Conservation (phyloP, 2,329 filamentous ascomycete species). For the Calonectria pseudoturangicola region DNA sequence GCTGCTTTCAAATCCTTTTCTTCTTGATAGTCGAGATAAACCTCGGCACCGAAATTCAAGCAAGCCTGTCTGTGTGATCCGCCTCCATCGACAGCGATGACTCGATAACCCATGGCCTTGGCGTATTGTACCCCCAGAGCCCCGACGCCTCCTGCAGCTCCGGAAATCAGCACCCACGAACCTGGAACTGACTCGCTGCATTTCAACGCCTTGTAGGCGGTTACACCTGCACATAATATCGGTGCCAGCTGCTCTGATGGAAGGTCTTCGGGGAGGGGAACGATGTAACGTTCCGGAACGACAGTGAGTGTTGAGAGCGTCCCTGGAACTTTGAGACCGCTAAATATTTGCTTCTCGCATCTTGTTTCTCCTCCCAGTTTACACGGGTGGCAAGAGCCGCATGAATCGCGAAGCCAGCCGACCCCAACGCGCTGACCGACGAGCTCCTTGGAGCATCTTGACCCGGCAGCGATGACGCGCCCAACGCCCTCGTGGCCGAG, state of each 20-base stretch:
- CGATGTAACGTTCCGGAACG: conserved; percentile 32
- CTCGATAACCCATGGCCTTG: conserved; percentile 38
- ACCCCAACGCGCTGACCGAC: conserved; percentile 62
- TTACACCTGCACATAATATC: conserved; percentile 34
- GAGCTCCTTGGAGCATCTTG: conserved; percentile 53
- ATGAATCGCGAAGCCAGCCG: conserved; percentile 55
- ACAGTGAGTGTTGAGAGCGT: conserved; percentile 29
- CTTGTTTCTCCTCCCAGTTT: conserved; percentile 32
- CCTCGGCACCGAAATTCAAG: conserved; percentile 22
- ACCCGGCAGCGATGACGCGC: conserved; percentile 60
- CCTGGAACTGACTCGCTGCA: conserved; percentile 26
- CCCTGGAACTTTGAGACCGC: conserved; percentile 7
- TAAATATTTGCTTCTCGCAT: conserved; percentile 21
- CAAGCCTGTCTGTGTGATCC: background rate
- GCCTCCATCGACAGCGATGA: conserved; percentile 33
- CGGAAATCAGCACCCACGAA: conserved; percentile 33
- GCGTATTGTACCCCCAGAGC: conserved; percentile 33
- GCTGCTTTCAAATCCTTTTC: conserved; percentile 7
- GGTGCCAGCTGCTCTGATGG: conserved; percentile 19
- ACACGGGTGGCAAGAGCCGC: conserved; percentile 27
- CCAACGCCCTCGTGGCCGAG: conserved; percentile 68
- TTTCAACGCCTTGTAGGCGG: conserved; percentile 39
- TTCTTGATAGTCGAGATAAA: conserved; percentile 29
- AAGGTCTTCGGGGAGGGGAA: conserved; percentile 20
- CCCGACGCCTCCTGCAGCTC: conserved; percentile 33